Evolutionary conservation across 257 asterid genomes (phyloP), one percentile per base, ranked within the genome.

Genomic region (Nicotiana benthamiana): DNA sequence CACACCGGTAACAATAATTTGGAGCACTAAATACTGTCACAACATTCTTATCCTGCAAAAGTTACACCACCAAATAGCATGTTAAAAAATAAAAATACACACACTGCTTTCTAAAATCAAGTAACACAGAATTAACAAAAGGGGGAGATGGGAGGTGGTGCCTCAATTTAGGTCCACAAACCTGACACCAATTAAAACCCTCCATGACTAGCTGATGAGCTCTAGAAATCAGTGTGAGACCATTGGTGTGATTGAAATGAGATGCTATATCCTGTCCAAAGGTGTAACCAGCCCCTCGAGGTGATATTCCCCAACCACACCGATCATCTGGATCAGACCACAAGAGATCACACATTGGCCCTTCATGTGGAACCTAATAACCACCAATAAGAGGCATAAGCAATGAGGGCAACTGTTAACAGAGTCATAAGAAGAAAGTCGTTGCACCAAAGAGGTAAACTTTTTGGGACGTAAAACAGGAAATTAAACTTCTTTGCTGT

Each of bases 271-370:
- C 85, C 57, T 82, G 85, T 54, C 82, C 85, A 65, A 82, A 75
- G 75, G 98, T 94, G 87, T 93, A 94, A 43, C 98, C 98, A 79
- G 97, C 98, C 66, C 98, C 98, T 34, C 98, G 93, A 3, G 98
- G 98, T n/a, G 97, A 94, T 83, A 94, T 94, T 22, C 98, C 98
- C 98, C 98, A 93, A 10, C 98, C 98, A 80, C 98, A 94, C 20
- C 98, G 94, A 80, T 94, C 98, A 85, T 94, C 98, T 1, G 98
- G 98, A 80, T 94, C 98, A 18, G 98, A 94, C 98, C 98, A 94
- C 84, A 94, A 86, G 59, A 94, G 95, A 84, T 94, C 98, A 24
- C 98, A 94, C 98, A 93, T 94, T 32, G 98, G 97, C 65, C 98
- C 98, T 89, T 94, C 98, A 46, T 94, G 97, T 64, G 98, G 97